These are phyloP conservation scores for Paramecium octaurelia DNA, from an alignment of 73 alveolate genomes.

Conservation along the genomic window DNA sequence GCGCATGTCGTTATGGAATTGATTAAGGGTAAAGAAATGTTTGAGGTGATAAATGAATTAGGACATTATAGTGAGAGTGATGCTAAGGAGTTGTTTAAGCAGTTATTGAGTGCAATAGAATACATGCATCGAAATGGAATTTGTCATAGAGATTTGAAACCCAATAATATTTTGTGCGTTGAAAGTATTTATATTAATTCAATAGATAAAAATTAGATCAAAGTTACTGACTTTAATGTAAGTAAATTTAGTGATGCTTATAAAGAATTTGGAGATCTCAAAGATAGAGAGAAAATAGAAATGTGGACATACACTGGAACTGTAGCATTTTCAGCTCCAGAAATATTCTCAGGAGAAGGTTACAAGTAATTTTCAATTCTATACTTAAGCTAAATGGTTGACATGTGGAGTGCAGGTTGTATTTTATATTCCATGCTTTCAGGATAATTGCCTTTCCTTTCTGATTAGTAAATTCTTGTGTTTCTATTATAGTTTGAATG, in stretches of 20 bases:
- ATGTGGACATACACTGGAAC: constrained; percentile 63
- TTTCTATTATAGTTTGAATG: background rate
- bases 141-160: constrained; percentile 57
- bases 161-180: constrained; percentile 44
- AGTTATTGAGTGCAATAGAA: constrained; percentile 44
- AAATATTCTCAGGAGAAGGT: constrained; percentile 48
- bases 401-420: constrained; percentile 63
- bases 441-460: constrained; percentile 37
- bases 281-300: constrained; percentile 35
- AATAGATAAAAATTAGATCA: constrained; percentile 42
- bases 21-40: constrained; percentile 59
- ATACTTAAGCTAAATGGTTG: constrained; percentile 14
- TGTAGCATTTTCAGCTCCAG: constrained; percentile 59
- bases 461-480: constrained; percentile 34
- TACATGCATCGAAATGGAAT: constrained; percentile 50
- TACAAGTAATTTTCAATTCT: background rate
- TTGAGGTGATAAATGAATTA: constrained; percentile 54
- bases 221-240: constrained; percentile 56
- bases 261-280: constrained; percentile 33
- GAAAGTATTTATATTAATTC: background rate
- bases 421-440: constrained; percentile 45
- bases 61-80: constrained; percentile 55
- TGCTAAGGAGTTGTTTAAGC: constrained; percentile 38
- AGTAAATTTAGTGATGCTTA: constrained; percentile 54
- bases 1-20: constrained; percentile 54